phyloP scores from a whole-genome alignment of 2,329 filamentous ascomycete species.

The Colletotrichum sansevieriae region DNA sequence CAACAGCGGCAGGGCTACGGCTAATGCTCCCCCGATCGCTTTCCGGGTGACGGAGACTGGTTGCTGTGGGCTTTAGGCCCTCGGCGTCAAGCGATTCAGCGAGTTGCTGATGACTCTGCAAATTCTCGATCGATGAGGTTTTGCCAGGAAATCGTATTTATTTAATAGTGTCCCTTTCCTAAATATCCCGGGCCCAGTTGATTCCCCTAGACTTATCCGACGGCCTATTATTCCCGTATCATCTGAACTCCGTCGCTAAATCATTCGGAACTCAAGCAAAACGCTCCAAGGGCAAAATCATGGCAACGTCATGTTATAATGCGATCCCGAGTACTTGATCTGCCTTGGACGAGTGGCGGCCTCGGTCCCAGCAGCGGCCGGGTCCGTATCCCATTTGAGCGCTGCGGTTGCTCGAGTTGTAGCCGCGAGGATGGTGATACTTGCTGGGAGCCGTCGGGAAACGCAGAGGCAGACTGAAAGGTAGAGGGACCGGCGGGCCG shows the following conservation, averaged over 20 bases:
- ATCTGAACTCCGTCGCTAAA: constrained; percentile 7
- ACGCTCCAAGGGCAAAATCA: not conserved
- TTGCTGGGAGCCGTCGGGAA: not conserved
- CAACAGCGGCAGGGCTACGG: not conserved
- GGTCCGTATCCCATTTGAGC: not conserved
- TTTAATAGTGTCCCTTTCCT: not conserved
- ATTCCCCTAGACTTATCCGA: not conserved
- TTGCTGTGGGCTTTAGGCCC: not conserved
- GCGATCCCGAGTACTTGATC: constrained; percentile 36
- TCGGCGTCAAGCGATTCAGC: not conserved
- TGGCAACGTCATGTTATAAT: not conserved
- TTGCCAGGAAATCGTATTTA: not conserved
- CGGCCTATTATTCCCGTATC: not conserved
- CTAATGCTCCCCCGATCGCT: not conserved
- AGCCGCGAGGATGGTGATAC: not conserved
- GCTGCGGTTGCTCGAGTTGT: not conserved
- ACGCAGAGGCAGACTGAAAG: constrained; percentile 2
- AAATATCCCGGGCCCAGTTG: not conserved
- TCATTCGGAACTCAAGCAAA: not conserved
- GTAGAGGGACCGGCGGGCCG: not conserved
- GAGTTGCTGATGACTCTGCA: not conserved
- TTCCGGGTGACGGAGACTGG: not conserved
- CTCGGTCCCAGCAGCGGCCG: not conserved
- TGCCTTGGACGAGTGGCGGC: constrained; percentile 16
- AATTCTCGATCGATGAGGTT: not conserved